A percentile compares a stretch with the other conserved stretches of the same genome.
Evolutionary conservation across 257 asterid genomes (phyloP).

Genomic region (Sherardia arvensis): DNA sequence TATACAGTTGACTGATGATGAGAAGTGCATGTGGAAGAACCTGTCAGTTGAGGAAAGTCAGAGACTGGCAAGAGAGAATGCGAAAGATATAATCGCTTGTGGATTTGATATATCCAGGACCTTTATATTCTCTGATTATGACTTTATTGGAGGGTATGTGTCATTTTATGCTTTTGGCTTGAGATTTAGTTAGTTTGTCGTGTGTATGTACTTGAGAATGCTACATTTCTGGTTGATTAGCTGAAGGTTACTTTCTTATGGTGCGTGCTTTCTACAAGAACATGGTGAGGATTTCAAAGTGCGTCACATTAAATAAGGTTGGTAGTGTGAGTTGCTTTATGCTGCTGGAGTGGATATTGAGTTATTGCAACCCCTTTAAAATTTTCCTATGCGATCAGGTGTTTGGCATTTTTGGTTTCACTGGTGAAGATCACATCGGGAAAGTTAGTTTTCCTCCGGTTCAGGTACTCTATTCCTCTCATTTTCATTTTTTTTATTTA

Average conservation of each 20-base stretch:
- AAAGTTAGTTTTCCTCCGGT: constrained; percentile 87
- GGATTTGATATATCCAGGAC: constrained; percentile 90
- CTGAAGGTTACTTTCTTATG: not conserved
- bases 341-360: not conserved
- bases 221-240: not conserved
- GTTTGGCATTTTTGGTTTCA: constrained; percentile 87
- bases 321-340: constrained; percentile 6
- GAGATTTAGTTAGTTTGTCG: not conserved
- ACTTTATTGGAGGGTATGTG: constrained; percentile 44
- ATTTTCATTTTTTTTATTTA: not conserved
- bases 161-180: not conserved
- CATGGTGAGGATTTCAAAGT: constrained; percentile 71
- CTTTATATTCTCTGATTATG: constrained; percentile 79
- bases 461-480: constrained; percentile 41
- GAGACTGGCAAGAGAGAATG: constrained; percentile 94
- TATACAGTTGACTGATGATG: constrained; percentile 91
- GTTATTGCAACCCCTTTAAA: not conserved
- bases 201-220: not conserved
- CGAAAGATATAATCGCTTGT: constrained; percentile 94
- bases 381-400: constrained; percentile 32
- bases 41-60: constrained; percentile 78
- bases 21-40: constrained; percentile 96
- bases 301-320: constrained; percentile 93
- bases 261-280: constrained; percentile 78
- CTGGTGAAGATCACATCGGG: constrained; percentile 94